phyloP scores from a whole-genome alignment of 768 basidiomycete genomes.

The Mycena belliarum region DNA sequence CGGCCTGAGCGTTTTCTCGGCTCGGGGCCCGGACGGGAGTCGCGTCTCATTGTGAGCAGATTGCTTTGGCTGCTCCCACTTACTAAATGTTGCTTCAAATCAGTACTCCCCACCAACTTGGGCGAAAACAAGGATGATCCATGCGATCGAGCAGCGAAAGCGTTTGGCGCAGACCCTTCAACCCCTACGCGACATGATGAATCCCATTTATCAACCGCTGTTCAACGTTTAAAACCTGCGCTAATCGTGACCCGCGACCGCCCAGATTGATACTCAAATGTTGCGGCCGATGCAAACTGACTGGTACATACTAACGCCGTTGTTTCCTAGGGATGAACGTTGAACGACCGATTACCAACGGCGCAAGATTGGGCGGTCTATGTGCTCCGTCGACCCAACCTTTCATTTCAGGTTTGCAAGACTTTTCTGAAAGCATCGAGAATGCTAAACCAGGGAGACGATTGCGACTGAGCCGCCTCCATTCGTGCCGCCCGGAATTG shows the following conservation, averaged over 20 bases:
- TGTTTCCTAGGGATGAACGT: neutral
- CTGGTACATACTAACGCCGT: neutral
- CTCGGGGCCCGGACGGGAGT: neutral
- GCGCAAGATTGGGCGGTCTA: too few species aligned
- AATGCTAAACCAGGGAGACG: too few species aligned
- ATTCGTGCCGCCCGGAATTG: too few species aligned
- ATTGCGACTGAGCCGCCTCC: too few species aligned
- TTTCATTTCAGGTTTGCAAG: slow-evolving; percentile 5
- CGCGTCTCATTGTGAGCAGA: neutral
- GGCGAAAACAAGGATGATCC: slow-evolving; percentile 10
- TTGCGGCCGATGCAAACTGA: slow-evolving; percentile 8
- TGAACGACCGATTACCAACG: slow-evolving; percentile 4
- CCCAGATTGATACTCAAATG: slow-evolving; percentile 10
- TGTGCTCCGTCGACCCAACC: too few species aligned
- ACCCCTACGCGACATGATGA: slow-evolving; percentile 5
- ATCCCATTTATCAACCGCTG: neutral
- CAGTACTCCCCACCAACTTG: slow-evolving; percentile 7
- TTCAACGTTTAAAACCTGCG: slow-evolving; percentile 14
- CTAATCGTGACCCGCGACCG: slow-evolving; percentile 5
- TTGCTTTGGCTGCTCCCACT: too few species aligned
- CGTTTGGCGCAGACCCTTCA: slow-evolving; percentile 10
- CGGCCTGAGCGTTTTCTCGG: too few species aligned
- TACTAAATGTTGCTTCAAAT: too few species aligned
- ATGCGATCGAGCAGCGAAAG: slow-evolving; percentile 7
- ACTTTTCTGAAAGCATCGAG: too few species aligned